Percentiles rank a stretch among this genome's conserved stretches.
These are phyloP conservation scores for Tuber melanosporum DNA, from an alignment of 495 filamentous ascomycete species.

Conservation along the genomic window DNA sequence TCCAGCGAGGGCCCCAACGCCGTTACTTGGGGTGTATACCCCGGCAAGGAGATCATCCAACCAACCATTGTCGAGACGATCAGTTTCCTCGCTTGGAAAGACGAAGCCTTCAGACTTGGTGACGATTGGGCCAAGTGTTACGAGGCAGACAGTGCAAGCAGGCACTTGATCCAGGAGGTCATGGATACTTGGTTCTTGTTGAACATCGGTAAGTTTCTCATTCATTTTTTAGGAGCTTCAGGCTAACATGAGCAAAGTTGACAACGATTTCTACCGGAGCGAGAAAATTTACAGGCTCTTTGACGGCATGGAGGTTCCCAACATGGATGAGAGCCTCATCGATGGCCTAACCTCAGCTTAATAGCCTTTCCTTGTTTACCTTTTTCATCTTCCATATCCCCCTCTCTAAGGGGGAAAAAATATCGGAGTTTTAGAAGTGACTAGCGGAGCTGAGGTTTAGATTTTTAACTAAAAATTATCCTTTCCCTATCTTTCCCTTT, in stretches of 20 bases:
- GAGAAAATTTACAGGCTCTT: slow-evolving; percentile 77
- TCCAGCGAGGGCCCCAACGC: slow-evolving; percentile 84
- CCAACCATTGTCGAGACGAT: slow-evolving; percentile 98
- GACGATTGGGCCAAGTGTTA: slow-evolving; percentile 92
- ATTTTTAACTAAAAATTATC: slow-evolving; percentile 5
- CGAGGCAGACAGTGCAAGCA: slow-evolving; percentile 66
- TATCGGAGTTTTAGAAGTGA: slow-evolving; percentile 8
- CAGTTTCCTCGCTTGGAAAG: slow-evolving; percentile 98
- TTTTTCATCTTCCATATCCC: background rate
- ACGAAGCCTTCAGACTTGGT: slow-evolving; percentile 90
- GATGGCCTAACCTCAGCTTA: slow-evolving; percentile 11
- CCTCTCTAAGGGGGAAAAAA: background rate
- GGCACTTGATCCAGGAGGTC: slow-evolving; percentile 69
- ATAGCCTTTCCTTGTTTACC: slow-evolving; percentile 6
- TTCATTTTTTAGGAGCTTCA: slow-evolving; percentile 3
- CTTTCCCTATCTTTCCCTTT: slow-evolving; percentile 12
- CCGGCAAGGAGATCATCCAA: slow-evolving; percentile 96
- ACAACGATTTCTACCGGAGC: slow-evolving; percentile 88
- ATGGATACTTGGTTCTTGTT: slow-evolving; percentile 89
- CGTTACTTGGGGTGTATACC: slow-evolving; percentile 98
- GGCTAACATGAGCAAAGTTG: slow-evolving; percentile 54
- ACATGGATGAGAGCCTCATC: slow-evolving; percentile 53
- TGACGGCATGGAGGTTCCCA: slow-evolving; percentile 63
- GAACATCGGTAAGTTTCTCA: slow-evolving; percentile 72
- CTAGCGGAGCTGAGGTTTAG: background rate